These are phyloP conservation scores for Bathelium albidoporum DNA, from an alignment of 495 filamentous ascomycete genomes.

Conservation along the genomic window DNA sequence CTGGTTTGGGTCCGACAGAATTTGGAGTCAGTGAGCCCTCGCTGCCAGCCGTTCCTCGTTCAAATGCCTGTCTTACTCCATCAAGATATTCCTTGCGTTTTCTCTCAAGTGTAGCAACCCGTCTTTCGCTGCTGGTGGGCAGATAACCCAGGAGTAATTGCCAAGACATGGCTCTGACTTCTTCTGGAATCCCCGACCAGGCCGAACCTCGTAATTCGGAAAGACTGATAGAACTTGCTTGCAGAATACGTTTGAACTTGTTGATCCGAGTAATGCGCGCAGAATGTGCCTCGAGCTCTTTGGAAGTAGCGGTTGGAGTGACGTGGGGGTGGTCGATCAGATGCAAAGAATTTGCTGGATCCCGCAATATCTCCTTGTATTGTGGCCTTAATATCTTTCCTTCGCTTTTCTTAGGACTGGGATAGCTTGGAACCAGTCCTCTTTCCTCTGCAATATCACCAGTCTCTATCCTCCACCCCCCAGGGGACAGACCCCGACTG, in stretches of 20 bases:
- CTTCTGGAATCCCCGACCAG: slow-evolving; percentile 89
- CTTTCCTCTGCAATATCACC: slow-evolving; percentile 86
- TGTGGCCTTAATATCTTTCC: slow-evolving; percentile 93
- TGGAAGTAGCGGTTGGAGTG: slow-evolving; percentile 62
- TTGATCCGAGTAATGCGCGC: slow-evolving; percentile 90
- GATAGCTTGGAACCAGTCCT: slow-evolving; percentile 71
- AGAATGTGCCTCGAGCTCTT: slow-evolving; percentile 78
- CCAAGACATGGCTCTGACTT: slow-evolving; percentile 97
- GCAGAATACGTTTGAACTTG: slow-evolving; percentile 93
- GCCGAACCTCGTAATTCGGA: slow-evolving; percentile 72
- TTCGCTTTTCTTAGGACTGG: slow-evolving; percentile 73
- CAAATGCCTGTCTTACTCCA: slow-evolving; percentile 90
- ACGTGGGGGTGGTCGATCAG: slow-evolving; percentile 78
- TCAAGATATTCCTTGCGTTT: slow-evolving; percentile 97
- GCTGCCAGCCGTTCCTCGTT: slow-evolving; percentile 45
- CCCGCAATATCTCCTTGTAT: slow-evolving; percentile 90
- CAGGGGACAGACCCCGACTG: slow-evolving; percentile 15
- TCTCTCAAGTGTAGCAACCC: slow-evolving; percentile 80
- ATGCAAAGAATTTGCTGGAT: slow-evolving; percentile 91
- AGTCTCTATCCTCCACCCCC: slow-evolving; percentile 54
- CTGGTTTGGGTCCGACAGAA: slow-evolving; percentile 11
- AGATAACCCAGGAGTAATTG: slow-evolving; percentile 91
- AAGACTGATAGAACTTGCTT: slow-evolving; percentile 78
- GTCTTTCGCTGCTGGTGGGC: slow-evolving; percentile 83
- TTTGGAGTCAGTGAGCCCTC: slow-evolving; percentile 21